phyloP scores from a whole-genome alignment of 257 asterid genomes.

The Przewalskia tangutica region DNA sequence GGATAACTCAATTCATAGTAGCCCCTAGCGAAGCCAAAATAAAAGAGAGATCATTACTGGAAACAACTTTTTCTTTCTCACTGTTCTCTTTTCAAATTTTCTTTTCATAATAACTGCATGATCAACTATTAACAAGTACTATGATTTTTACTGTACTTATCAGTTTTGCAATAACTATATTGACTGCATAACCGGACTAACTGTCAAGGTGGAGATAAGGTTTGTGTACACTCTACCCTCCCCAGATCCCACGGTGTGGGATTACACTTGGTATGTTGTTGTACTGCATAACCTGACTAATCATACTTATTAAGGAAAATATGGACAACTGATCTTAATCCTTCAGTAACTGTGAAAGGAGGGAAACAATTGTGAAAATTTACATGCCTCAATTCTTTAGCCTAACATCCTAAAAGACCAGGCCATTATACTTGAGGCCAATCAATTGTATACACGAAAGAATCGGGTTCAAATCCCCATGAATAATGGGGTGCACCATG shows the following conservation, averaged over 20 bases:
- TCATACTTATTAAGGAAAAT: slow-evolving; percentile 12
- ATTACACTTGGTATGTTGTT: no score
- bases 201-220: no score
- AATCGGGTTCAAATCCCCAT: slow-evolving; percentile 11
- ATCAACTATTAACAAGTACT: background rate
- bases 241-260: no score
- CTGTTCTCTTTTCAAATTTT: background rate
- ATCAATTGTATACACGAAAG: slow-evolving; percentile 31
- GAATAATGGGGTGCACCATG: slow-evolving; percentile 8
- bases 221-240: no score
- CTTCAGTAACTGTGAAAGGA: background rate
- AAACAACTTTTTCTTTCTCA: background rate
- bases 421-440: slow-evolving; percentile 32
- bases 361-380: slow-evolving; percentile 10
- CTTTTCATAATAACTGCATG: background rate
- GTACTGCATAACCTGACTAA: background rate
- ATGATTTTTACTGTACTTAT: background rate
- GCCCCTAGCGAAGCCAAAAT: background rate
- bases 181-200: background rate
- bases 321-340: background rate
- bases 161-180: background rate
- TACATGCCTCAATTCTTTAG: slow-evolving; percentile 16
- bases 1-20: background rate
- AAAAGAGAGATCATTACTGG: background rate
- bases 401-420: slow-evolving; percentile 21